Evolutionary conservation across 108 stramenopile genomes (phyloP), one percentile per base, ranked within the genome.

Genomic region (Hondaea fermentalgiana): DNA sequence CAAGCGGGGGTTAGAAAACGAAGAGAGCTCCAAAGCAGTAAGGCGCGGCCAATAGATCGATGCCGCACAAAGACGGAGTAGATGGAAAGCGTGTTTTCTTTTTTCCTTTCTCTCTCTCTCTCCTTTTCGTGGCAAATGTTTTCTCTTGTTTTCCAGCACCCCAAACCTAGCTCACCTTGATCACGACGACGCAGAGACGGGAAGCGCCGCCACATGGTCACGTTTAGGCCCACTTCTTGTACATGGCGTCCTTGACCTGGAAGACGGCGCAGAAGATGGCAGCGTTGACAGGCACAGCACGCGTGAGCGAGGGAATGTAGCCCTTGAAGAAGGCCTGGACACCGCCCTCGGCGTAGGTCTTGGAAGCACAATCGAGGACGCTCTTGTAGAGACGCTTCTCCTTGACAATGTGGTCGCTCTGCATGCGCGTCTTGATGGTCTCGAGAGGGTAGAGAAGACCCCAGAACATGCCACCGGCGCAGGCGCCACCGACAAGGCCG

Each of bases 351-450:
- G 91, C 76, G 76, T 83, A 83, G 21, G 91, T 91, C 91, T 91
- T 91, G 21, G 55, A 49, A 14, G 71, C 71, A 49, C 90, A 90
- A 71, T 91, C 91, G 6, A 91, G 5, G 43, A 91, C 35, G 19
- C 89, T 89, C 44, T 45, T 88, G 87, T 91, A 91, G 28, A 91
- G 42, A 43, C 91, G 90, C 53, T 90, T 88, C 44, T 90, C 87
- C 69, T 90, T 90, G 71, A 90, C 88, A 10, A 87, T 87, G 60
- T 91, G 91, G 91, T 91, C 91, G 3, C 91, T 89, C 90, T 91
- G 91, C 89, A 91, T 91, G 58, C 91, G 55, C 4, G 91, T 91
- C 91, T 91, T 91, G 59, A 91, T 87, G 43, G 90, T 91, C 83
- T 91, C 91, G 4, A 91, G 72, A 2, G 91, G 91, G 89, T 91